A percentile compares a stretch with the other conserved stretches of the same genome.
These are phyloP conservation scores for Fusarium avenaceum DNA, from an alignment of 2,329 filamentous ascomycete species.

Conservation along the genomic window DNA sequence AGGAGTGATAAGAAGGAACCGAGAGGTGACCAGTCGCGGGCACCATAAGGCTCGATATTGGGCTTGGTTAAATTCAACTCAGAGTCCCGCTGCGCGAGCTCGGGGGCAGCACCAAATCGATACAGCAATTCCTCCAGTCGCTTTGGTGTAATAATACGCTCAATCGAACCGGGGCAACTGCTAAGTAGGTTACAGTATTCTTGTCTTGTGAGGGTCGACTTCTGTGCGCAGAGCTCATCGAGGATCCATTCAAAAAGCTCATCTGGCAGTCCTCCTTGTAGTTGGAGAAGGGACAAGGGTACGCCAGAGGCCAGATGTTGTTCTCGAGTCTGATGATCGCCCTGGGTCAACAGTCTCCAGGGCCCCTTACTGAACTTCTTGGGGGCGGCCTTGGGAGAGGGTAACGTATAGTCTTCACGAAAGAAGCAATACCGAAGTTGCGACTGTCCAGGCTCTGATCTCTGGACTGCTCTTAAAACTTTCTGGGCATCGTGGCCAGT, in stretches of 20 bases:
- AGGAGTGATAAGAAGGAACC: conserved; percentile 61
- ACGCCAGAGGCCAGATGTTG: conserved; percentile 74
- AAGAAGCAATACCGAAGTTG: conserved; percentile 66
- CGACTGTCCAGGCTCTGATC: conserved; percentile 58
- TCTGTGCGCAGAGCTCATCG: conserved; percentile 69
- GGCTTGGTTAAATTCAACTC: conserved; percentile 42
- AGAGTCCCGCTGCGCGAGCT: conserved; percentile 54
- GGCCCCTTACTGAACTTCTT: conserved; percentile 54
- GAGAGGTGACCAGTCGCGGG: conserved; percentile 63
- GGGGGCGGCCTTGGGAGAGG: conserved; percentile 46
- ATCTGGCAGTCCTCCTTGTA: conserved; percentile 65
- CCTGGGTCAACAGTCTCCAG: conserved; percentile 65
- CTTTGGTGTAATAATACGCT: conserved; percentile 60
- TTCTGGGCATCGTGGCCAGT: conserved; percentile 61
- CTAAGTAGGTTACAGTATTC: conserved; percentile 72
- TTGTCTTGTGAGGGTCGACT: conserved; percentile 66
- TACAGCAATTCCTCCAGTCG: conserved; percentile 68
- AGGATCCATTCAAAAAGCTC: conserved; percentile 77
- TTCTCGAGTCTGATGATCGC: conserved; percentile 61
- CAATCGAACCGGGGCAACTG: conserved; percentile 59
- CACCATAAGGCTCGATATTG: conserved; percentile 50
- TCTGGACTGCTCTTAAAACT: conserved; percentile 64
- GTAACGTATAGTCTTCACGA: conserved; percentile 50
- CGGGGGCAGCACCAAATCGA: conserved; percentile 68
- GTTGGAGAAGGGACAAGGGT: conserved; percentile 63